These are phyloP conservation scores for Graphiopsis chlorocephala DNA, from an alignment of 2,329 filamentous ascomycete genomes.

Conservation along the genomic window DNA sequence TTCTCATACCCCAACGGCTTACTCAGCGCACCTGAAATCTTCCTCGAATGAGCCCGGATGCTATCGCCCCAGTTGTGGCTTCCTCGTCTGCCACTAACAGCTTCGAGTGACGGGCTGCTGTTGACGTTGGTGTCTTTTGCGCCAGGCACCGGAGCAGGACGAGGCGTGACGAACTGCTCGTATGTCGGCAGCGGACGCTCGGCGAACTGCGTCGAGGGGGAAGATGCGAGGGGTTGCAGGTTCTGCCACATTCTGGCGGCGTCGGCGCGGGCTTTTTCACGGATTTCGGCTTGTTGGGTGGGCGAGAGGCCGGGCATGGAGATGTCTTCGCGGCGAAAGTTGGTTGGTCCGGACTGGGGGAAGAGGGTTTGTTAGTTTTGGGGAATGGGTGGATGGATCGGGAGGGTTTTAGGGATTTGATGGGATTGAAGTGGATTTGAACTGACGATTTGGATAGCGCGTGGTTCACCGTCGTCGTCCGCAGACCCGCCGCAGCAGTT, in stretches of 20 bases:
- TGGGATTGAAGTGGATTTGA: not conserved
- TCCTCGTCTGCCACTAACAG: not conserved
- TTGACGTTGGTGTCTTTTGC: not conserved
- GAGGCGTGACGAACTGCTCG: conserved; percentile 30
- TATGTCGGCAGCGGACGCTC: conserved; percentile 24
- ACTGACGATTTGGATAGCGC: conserved; percentile 7
- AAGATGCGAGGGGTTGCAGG: conserved; percentile 32
- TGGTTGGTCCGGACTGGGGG: conserved; percentile 31
- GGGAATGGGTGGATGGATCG: too few species aligned
- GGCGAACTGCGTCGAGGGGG: conserved; percentile 30
- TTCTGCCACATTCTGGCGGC: conserved; percentile 29
- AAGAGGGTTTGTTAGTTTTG: not conserved
- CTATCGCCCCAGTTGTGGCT: conserved; percentile 15
- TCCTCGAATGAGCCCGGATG: conserved; percentile 21
- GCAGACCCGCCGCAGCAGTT: conserved; percentile 18
- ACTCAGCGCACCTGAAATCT: conserved; percentile 20
- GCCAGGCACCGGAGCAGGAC: conserved; percentile 22
- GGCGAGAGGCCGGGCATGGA: conserved; percentile 30
- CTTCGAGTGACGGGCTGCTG: not conserved
- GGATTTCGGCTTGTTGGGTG: conserved; percentile 29
- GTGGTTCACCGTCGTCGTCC: conserved; percentile 3
- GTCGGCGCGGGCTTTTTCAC: conserved; percentile 32
- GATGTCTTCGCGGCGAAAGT: conserved; percentile 36
- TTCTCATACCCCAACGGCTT: conserved; percentile 20
- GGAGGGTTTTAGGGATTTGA: too few species aligned